Percentiles rank a stretch among this genome's conserved stretches.
Conservation (phyloP, 2,329 filamentous ascomycete genomes). For the Colletotrichum incanum region DNA sequence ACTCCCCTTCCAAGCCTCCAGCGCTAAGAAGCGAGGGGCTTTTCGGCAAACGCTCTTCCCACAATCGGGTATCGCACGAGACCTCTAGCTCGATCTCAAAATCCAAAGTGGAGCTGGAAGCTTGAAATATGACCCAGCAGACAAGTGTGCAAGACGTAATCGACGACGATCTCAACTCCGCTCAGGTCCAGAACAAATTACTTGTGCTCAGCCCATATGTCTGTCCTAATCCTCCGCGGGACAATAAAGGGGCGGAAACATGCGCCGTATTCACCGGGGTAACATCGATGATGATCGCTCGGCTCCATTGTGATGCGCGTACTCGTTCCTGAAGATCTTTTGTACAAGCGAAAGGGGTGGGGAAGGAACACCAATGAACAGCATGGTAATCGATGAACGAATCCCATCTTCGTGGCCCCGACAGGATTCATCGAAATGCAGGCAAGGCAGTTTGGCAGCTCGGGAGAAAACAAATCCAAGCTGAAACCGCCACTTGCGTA, state of each 20-base stretch:
- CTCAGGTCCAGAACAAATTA: background rate
- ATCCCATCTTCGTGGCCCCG: background rate
- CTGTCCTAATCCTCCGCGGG: background rate
- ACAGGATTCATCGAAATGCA: background rate
- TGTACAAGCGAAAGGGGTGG: background rate
- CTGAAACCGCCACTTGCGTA: slow-evolving; percentile 42
- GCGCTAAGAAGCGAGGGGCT: background rate
- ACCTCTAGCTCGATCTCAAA: background rate
- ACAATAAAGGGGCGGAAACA: no score
- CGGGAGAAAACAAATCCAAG: background rate
- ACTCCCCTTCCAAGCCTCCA: background rate
- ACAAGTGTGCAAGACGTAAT: background rate
- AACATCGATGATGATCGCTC: background rate
- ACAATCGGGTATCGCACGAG: background rate
- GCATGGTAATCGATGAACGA: background rate
- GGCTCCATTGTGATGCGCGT: background rate
- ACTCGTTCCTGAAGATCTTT: slow-evolving; percentile 8
- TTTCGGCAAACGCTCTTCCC: background rate
- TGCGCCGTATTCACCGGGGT: background rate
- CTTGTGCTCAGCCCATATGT: background rate
- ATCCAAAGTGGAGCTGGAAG: background rate
- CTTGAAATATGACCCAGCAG: background rate
- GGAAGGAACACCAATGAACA: background rate
- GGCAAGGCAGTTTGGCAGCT: background rate
- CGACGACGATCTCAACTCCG: background rate